Evolutionary conservation across 2,329 filamentous ascomycete genomes (phyloP).

Genomic region (Capronia epimyces): DNA sequence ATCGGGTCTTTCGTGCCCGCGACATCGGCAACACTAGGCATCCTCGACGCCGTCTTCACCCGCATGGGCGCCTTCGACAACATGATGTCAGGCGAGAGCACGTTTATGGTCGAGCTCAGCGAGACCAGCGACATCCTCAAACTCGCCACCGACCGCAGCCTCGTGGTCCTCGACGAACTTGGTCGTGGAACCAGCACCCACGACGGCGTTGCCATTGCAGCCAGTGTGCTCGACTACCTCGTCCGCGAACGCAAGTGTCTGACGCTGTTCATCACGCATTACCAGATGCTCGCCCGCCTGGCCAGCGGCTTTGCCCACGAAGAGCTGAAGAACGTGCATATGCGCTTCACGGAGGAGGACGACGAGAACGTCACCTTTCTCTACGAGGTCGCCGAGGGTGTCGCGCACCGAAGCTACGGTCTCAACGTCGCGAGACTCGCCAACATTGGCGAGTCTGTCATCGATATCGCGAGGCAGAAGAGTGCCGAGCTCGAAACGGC

Average conservation of each 20-base stretch:
- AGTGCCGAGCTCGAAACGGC: constrained; percentile 73
- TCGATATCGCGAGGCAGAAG: constrained; percentile 74
- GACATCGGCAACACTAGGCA: constrained; percentile 64
- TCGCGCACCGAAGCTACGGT: constrained; percentile 90
- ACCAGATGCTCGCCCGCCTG: constrained; percentile 76
- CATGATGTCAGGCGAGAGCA: constrained; percentile 87
- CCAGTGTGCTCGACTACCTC: constrained; percentile 81
- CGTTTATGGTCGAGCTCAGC: constrained; percentile 96
- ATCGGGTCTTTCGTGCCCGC: constrained; percentile 93
- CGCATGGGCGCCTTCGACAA: constrained; percentile 96
- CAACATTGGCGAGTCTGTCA: constrained; percentile 67
- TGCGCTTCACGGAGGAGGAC: constrained; percentile 68
- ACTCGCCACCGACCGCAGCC: constrained; percentile 72
- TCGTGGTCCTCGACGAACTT: constrained; percentile 92
- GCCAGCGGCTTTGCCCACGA: constrained; percentile 60
- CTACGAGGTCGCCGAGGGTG: constrained; percentile 85
- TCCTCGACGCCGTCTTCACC: constrained; percentile 87
- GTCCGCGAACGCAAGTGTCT: constrained; percentile 68
- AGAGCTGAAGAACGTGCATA: constrained; percentile 81
- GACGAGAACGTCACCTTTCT: constrained; percentile 86
- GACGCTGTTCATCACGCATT: constrained; percentile 96
- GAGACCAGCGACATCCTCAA: constrained; percentile 90
- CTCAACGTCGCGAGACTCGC: constrained; percentile 87
- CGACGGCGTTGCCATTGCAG: constrained; percentile 91
- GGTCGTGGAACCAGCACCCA: constrained; percentile 91